These are phyloP conservation scores for Claviceps humidiphila DNA, from an alignment of 2,329 filamentous ascomycete genomes.

Conservation along the genomic window DNA sequence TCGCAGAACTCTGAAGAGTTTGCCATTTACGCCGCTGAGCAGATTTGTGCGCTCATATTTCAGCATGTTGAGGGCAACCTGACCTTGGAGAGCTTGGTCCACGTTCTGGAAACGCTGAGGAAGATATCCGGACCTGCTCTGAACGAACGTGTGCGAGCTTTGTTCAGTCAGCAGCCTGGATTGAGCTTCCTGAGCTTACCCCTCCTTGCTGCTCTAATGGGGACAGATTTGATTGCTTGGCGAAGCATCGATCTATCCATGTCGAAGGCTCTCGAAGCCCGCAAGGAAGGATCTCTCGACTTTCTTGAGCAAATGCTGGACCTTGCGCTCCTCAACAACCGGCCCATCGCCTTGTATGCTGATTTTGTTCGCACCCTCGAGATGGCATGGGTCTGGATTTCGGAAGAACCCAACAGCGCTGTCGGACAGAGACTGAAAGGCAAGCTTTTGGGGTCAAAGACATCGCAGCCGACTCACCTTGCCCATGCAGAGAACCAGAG, in stretches of 20 bases:
- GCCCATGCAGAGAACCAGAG: slow-evolving; percentile 36
- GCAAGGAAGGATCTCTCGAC: slow-evolving; percentile 59
- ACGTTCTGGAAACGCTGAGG: slow-evolving; percentile 46
- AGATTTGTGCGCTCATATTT: slow-evolving; percentile 45
- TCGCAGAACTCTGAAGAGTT: slow-evolving; percentile 49
- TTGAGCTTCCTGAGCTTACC: slow-evolving; percentile 43
- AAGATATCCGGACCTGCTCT: slow-evolving; percentile 44
- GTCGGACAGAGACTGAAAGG: slow-evolving; percentile 59
- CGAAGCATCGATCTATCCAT: slow-evolving; percentile 56
- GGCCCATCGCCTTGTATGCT: slow-evolving; percentile 64
- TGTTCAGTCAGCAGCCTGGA: slow-evolving; percentile 44
- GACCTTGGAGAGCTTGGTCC: slow-evolving; percentile 47
- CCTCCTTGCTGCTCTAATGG: slow-evolving; percentile 42
- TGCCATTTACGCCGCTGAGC: slow-evolving; percentile 44
- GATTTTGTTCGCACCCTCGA: slow-evolving; percentile 79
- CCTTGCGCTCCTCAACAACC: slow-evolving; percentile 63
- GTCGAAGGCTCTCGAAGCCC: slow-evolving; percentile 57
- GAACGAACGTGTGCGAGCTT: slow-evolving; percentile 39
- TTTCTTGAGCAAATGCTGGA: slow-evolving; percentile 73
- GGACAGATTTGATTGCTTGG: slow-evolving; percentile 50
- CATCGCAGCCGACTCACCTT: slow-evolving; percentile 27
- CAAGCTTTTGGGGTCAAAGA: slow-evolving; percentile 35
- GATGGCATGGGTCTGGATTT: slow-evolving; percentile 68
- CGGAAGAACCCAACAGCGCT: slow-evolving; percentile 52
- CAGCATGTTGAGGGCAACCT: slow-evolving; percentile 40